Evolutionary conservation across 108 stramenopile genomes (phyloP), one percentile per base, ranked within the genome.

Genomic region (Hondaea fermentalgiana): DNA sequence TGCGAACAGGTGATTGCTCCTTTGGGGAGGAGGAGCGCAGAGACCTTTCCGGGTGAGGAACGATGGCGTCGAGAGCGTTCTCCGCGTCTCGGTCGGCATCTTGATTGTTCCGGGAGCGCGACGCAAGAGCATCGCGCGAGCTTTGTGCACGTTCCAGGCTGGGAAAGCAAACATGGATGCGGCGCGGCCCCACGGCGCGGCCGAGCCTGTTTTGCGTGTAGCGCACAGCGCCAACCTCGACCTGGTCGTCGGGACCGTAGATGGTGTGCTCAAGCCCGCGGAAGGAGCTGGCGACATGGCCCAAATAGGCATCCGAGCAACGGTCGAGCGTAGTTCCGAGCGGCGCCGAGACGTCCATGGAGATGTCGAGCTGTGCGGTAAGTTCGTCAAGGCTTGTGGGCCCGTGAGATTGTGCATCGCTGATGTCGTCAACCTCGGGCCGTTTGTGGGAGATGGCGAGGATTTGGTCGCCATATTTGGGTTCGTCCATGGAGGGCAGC

Each of bases 171-270:
- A 83, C 76, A 3, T 83, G 76, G 4, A 83, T 83, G 5, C 76
- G 76, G 76, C 76, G 76, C 8, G 76, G 76, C 28, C 76, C 76
- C 3, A 83, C 76, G 25, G 76, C 76, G 10, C 19, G 76, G 3
- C 76, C 76, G 45, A 83, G 17, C 25, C 76, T 47, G 76, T 83
- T 83, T 23, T 83, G 76, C 76, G 76, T 83, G 76, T 83, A 83
- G 25, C 76, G 76, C 49, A 83, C 51, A 12, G 76, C 76, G 19
- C 76, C 76, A 45, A 83, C 16, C 23, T 83, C 76, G 19, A 47
- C 12, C 16, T 16, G 25, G 51, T 53, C 76, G 51, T 53, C 51
- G 49, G 45, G 6, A 12, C 76, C 76, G 28, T 53, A 47, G 3
- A 83, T 53, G 28, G 76, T 83, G 51, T 83, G 76, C 28, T 83